Evolutionary conservation across 352 stramenopile genomes (phyloP).

Genomic region (Heterotrichella gracilis): DNA sequence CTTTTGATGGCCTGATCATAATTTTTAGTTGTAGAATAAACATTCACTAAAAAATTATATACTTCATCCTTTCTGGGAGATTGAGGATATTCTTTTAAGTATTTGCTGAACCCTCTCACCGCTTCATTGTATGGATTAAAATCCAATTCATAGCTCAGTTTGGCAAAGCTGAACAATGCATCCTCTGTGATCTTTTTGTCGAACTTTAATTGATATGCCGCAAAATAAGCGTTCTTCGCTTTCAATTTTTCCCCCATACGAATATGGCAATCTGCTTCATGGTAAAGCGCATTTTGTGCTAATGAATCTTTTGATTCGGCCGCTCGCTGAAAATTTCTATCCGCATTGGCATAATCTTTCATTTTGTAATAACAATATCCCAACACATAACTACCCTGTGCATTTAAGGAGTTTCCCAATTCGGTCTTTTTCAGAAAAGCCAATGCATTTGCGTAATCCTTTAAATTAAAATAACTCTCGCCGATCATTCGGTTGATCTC

Average conservation of each 20-base stretch:
- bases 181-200: neutral
- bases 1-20: neutral
- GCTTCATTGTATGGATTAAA: neutral
- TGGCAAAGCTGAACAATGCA: neutral
- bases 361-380: slow-evolving; percentile 5
- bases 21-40: slow-evolving; percentile 7
- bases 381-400: neutral
- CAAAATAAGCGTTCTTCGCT: neutral
- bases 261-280: neutral
- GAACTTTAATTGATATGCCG: neutral
- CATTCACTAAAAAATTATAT: slow-evolving; percentile 1
- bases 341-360: neutral
- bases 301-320: neutral
- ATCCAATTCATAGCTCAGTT: slow-evolving; percentile 6
- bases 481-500: neutral
- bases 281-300: neutral
- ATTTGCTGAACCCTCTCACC: neutral
- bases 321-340: neutral
- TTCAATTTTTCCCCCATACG: neutral
- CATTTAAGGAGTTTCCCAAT: neutral
- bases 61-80: neutral
- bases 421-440: neutral
- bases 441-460: neutral
- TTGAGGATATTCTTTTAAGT: neutral
- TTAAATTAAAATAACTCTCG: slow-evolving; percentile 5